A percentile compares a stretch with the other conserved stretches of the same genome.
These are phyloP conservation scores for Ilyonectria mors-panacis DNA, from an alignment of 2,329 filamentous ascomycete genomes.

Conservation along the genomic window DNA sequence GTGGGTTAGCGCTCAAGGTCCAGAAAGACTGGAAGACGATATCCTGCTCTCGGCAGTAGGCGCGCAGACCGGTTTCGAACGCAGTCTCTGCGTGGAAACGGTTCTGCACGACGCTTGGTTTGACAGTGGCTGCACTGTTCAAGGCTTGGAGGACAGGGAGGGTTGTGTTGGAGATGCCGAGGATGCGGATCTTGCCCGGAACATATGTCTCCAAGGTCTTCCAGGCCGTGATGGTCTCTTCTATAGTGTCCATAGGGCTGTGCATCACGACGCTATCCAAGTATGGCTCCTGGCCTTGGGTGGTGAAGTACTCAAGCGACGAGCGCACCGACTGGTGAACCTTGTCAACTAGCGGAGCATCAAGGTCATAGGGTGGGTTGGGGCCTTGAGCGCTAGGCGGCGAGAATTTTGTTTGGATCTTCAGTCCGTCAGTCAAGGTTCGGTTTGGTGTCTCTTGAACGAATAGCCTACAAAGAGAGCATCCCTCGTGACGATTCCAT, in stretches of 20 bases:
- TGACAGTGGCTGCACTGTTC: slow-evolving; percentile 57
- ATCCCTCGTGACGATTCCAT: slow-evolving; percentile 68
- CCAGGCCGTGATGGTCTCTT: slow-evolving; percentile 76
- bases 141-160: slow-evolving; percentile 70
- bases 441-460: no score
- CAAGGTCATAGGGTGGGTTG: slow-evolving; percentile 73
- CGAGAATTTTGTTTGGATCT: slow-evolving; percentile 89
- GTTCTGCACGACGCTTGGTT: slow-evolving; percentile 79
- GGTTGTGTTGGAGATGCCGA: slow-evolving; percentile 85
- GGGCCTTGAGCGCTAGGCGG: slow-evolving; percentile 74
- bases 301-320: slow-evolving; percentile 76
- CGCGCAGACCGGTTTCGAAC: slow-evolving; percentile 73
- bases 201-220: slow-evolving; percentile 75
- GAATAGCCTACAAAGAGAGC: slow-evolving; percentile 72
- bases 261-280: slow-evolving; percentile 84
- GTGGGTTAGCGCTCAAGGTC: slow-evolving; percentile 65
- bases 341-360: slow-evolving; percentile 72
- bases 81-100: slow-evolving; percentile 74
- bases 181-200: slow-evolving; percentile 72
- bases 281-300: slow-evolving; percentile 59
- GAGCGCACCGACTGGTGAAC: slow-evolving; percentile 76
- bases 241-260: slow-evolving; percentile 63
- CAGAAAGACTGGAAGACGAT: slow-evolving; percentile 70
- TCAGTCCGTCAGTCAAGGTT: not conserved
- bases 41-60: slow-evolving; percentile 59